Percentiles rank a stretch among this genome's conserved stretches.
Evolutionary conservation across 2,329 filamentous ascomycete genomes (phyloP).

Genomic region (Nannizziopsis barbatae): DNA sequence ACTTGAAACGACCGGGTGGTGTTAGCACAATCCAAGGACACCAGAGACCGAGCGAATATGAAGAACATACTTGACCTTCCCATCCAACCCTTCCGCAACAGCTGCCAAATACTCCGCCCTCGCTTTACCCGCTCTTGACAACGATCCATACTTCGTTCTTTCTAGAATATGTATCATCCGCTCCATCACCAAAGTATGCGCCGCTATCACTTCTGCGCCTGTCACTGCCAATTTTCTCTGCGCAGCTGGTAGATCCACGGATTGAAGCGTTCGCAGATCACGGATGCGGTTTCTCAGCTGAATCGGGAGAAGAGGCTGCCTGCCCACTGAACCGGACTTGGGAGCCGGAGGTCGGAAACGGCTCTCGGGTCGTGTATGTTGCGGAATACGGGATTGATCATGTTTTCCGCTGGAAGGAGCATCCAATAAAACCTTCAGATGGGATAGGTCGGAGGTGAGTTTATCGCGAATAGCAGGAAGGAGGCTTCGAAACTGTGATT

Average conservation of each 20-base stretch:
- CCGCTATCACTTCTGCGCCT: conserved; percentile 26
- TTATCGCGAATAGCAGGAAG: conserved; percentile 9
- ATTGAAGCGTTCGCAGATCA: conserved; percentile 23
- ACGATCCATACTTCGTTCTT: conserved; percentile 29
- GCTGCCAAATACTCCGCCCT: conserved; percentile 31
- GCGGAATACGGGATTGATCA: conserved; percentile 4
- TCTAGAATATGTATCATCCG: conserved; percentile 32
- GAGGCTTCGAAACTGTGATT: conserved; percentile 15
- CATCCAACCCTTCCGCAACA: conserved; percentile 30
- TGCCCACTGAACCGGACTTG: neutral
- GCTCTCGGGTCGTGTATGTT: conserved; percentile 4
- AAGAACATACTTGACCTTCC: conserved; percentile 27
- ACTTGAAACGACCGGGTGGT: conserved; percentile 16
- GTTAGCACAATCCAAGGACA: too few relatives aligned
- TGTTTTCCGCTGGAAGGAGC: conserved; percentile 2
- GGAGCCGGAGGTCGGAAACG: conserved; percentile 6
- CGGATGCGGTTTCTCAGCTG: conserved; percentile 23
- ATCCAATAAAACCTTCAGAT: conserved; percentile 10
- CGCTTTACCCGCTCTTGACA: conserved; percentile 28
- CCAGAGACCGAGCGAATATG: neutral
- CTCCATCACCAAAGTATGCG: conserved; percentile 27
- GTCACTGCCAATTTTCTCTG: conserved; percentile 27
- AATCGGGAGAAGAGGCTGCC: conserved; percentile 17
- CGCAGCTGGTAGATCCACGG: conserved; percentile 26
- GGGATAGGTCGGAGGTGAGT: conserved; percentile 10